These are phyloP conservation scores for Saturnispora ahearnii DNA, from an alignment of 805 yeast genomes.

Conservation along the genomic window DNA sequence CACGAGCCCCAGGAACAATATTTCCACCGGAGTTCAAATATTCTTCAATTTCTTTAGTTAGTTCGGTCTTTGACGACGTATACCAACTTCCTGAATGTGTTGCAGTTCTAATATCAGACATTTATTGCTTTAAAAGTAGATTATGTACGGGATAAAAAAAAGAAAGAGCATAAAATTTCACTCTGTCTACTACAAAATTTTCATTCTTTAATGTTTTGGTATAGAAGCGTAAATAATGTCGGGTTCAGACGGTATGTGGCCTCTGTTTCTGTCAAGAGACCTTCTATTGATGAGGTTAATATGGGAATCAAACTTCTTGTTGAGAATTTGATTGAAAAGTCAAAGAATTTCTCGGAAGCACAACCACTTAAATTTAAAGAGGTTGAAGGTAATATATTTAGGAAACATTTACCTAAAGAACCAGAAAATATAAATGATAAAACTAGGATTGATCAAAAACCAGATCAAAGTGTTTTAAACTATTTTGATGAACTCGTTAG, in stretches of 20 bases:
- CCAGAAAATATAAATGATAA: neutral
- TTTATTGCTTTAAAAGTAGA: neutral
- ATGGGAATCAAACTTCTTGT: neutral
- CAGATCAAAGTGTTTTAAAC: neutral
- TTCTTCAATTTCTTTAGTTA: constrained; percentile 43
- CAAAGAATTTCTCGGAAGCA: neutral
- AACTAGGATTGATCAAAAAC: neutral
- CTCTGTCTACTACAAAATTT: neutral
- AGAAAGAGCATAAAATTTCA: neutral
- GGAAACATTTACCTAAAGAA: constrained; percentile 3
- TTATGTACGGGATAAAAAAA: neutral
- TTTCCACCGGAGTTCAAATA: constrained; percentile 34
- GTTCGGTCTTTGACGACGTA: constrained; percentile 32
- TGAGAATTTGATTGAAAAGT: neutral
- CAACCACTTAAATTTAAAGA: neutral
- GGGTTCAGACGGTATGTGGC: neutral
- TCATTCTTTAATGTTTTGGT: neutral
- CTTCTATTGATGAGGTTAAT: neutral
- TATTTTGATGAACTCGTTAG: constrained; percentile 4
- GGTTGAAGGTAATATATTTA: constrained; percentile 2
- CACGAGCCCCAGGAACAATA: constrained; percentile 34
- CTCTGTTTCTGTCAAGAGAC: neutral
- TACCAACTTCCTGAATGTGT: constrained; percentile 95
- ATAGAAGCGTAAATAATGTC: neutral
- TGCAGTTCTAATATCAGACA: constrained; percentile 33